Evolutionary conservation across 176 grass and related monocot genomes (phyloP), one percentile per base, ranked within the genome.

Genomic region (Aegilops sharonensis): DNA sequence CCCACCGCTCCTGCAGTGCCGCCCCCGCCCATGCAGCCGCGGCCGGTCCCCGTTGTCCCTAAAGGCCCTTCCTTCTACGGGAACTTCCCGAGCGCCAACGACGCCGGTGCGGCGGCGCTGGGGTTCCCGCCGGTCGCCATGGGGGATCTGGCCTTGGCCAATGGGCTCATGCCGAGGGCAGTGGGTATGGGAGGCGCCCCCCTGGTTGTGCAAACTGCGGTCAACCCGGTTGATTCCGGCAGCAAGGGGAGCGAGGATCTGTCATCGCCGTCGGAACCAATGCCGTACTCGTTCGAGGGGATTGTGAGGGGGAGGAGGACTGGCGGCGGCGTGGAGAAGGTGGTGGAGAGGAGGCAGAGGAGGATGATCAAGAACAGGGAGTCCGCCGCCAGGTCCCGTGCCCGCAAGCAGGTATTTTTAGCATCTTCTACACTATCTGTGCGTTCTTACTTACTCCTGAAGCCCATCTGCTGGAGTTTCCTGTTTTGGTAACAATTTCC

Each of bases 321-420:
- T 14, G 80, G 84, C 4, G 85, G 76, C 52, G 75, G 88, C 9
- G 91, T 94, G 66, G 94, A 97, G 87, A 97, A 94, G 81, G 94
- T 97, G 48, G 92, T 97, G 61, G 94, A 97, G 85, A 90, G 94
- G 80, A 90, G 92, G 71, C 94, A 97, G 85, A 94, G 90, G 85
- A 94, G 94, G 85, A 97, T 97, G 94, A 97, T 97, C 86, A 97
- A 97, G 89, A 97, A 97, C 89, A 94, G 94, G 86, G 94, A 97
- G 72, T 94, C 92, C 0, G 94, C 94, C 0, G 92, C 94, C 1
- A 94, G 94, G 70, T 97, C 95, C 10, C 88, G 95, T 1, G 92
- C 95, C 18, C 92, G 95, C 59, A 97, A 97, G 88, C 95, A 94
- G 95, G 95, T 97, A 3, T 20, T 21, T 59, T 59, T 50, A 20